Percentiles rank a stretch among this genome's conserved stretches.
Conservation (phyloP, 352 stramenopile genomes). For the Pythium volutum region DNA sequence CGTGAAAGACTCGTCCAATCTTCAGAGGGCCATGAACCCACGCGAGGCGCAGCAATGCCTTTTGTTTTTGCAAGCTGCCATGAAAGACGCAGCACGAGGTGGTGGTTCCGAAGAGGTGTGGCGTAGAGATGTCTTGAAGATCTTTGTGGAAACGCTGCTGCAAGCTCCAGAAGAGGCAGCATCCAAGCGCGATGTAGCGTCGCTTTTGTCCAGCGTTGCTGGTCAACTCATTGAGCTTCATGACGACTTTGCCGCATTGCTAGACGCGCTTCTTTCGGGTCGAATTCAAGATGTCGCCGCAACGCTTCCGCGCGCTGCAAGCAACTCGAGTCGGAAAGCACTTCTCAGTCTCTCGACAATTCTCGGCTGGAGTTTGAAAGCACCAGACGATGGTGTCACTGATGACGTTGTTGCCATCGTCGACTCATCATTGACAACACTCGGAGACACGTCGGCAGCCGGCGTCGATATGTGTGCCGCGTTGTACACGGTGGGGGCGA, state of each 20-base stretch:
- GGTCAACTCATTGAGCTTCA: conserved; percentile 18
- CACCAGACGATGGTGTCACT: neutral
- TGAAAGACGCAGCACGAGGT: conserved; percentile 27
- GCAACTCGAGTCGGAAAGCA: neutral
- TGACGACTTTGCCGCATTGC: neutral
- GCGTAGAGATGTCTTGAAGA: conserved; percentile 34
- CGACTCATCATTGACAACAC: neutral
- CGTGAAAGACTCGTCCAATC: conserved; percentile 16
- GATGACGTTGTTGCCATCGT: neutral
- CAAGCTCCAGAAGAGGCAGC: neutral
- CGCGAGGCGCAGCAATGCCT: conserved; percentile 46
- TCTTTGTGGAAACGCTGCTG: conserved; percentile 50
- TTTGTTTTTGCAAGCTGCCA: conserved; percentile 47
- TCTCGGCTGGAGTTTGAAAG: conserved; percentile 16
- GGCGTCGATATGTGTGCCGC: neutral
- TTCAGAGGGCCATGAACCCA: conserved; percentile 37
- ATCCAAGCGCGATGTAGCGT: conserved; percentile 6
- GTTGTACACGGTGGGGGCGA: conserved; percentile 12
- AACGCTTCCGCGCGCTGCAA: neutral
- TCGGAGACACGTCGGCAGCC: neutral
- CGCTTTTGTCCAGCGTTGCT: conserved; percentile 7
- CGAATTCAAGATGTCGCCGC: conserved; percentile 5
- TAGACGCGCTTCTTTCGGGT: conserved; percentile 2
- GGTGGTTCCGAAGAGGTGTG: conserved; percentile 25
- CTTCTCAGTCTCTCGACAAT: conserved; percentile 11